Base-by-base conservation (phyloP, 2,329 filamentous ascomycete species). In the Emmonsiellopsis sp. region DNA sequence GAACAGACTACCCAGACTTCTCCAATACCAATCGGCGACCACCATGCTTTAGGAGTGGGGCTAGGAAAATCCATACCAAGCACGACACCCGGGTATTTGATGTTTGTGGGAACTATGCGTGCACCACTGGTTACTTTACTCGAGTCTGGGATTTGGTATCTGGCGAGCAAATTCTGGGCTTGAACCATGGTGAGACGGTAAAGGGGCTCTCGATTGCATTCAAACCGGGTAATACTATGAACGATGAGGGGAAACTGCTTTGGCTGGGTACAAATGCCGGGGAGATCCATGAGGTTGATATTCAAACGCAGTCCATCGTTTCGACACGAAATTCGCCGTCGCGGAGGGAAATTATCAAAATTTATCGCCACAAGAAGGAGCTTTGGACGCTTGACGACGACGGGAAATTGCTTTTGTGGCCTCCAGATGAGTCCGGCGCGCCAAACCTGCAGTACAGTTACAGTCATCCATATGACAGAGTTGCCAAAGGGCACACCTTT, bases 341-440 rank as follows among this genome's bases (percentile, higher is more conserved):
- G 6, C 83, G 88, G 42, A 79, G 83, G 56, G 88, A 95, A 60
- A 80, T 98, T 49, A 81, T 88, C 58, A 88, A 84, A 61, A 95
- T 98, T 42, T 86, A 88, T 65, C 83, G 93, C 40, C 86, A 94
- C 67, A 85, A 83, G 57, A 88, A 89, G 60, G 88, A 96, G 63
- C 81, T 98, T 67, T 98, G 93, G 93, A 91, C 91, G 0, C 69
- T 98, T 47, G 93, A 97, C 65, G 91, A 96, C 58, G 83, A 86
- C 46, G 93, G 93, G 9, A 87, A 86, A 45, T 73, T 98, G 11
- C 84, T 89, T 59, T 81, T 97, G 5, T 98, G 93, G 93, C 84
- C 82, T 1, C 85, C 91, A 3, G 87, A 90, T 61, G 77, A 82
- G 45, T 81, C 81, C 5, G 85, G 86, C 0, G 78, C 84, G 32